A percentile compares a stretch with the other conserved stretches of the same genome.
Conservation (phyloP, 306 rosid genomes). For the Sphenostylis stenocarpa region DNA sequence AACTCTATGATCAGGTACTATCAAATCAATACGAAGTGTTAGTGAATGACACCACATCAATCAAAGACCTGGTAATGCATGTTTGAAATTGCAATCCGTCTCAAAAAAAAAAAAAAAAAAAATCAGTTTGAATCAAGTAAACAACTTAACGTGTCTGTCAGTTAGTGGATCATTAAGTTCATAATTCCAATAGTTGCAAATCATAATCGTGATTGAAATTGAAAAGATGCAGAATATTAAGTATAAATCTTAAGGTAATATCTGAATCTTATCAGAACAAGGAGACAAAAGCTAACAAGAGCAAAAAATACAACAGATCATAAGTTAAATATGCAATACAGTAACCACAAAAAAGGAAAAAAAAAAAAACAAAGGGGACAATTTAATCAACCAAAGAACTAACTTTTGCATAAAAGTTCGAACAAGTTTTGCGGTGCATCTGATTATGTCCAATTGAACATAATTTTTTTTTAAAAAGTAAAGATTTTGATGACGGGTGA, state of each 20-base stretch:
- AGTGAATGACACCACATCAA: background rate
- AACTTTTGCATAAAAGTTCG: background rate
- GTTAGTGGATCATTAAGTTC: background rate
- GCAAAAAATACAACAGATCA: background rate
- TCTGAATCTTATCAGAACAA: conserved; percentile 4
- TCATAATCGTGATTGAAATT: conserved; percentile 25
- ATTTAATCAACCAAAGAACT: background rate
- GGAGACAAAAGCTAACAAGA: background rate
- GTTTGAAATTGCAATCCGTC: background rate
- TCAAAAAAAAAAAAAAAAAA: too few species aligned
- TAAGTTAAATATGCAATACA: background rate
- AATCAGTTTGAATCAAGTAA: background rate
- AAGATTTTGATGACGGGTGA: background rate
- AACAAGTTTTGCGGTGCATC: background rate
- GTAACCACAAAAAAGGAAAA: background rate
- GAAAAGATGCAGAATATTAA: background rate
- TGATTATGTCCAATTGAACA: background rate
- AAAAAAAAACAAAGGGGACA: background rate
- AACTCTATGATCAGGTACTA: background rate
- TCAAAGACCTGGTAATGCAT: background rate
- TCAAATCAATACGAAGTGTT: background rate
- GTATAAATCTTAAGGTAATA: background rate
- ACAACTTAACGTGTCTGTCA: background rate
- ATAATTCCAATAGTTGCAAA: background rate
- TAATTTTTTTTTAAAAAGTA: background rate